phyloP scores from a whole-genome alignment of 371 early-diverging fungal species.

The Mucor sp. region DNA sequence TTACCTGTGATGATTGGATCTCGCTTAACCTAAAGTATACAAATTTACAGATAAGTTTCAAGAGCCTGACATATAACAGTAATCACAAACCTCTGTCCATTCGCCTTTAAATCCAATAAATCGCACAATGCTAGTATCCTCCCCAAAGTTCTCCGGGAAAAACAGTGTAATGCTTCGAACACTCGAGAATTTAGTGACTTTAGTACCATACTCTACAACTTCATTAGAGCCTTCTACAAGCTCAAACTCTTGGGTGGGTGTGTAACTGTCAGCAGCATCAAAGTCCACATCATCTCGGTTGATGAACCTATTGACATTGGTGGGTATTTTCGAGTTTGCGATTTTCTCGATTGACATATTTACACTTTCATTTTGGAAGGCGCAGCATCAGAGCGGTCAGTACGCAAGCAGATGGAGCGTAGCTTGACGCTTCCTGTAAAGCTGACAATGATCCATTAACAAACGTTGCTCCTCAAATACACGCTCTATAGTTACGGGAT shows the following conservation, averaged over 20 bases:
- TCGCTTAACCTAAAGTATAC: slow-evolving; percentile 59
- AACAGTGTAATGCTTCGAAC: slow-evolving; percentile 82
- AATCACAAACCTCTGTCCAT: slow-evolving; percentile 69
- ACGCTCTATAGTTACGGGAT: slow-evolving; percentile 75
- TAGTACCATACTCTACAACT: slow-evolving; percentile 71
- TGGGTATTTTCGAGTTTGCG: neutral
- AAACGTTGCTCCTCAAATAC: neutral
- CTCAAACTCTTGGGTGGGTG: slow-evolving; percentile 81
- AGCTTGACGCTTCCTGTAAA: slow-evolving; percentile 91
- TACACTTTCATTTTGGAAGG: slow-evolving; percentile 82
- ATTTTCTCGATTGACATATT: slow-evolving; percentile 11
- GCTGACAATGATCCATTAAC: slow-evolving; percentile 29
- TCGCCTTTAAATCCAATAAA: slow-evolving; percentile 94
- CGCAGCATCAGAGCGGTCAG: slow-evolving; percentile 64
- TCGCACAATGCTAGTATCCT: slow-evolving; percentile 58
- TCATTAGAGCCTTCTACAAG: slow-evolving; percentile 61
- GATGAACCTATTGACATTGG: slow-evolving; percentile 62
- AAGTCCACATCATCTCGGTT: slow-evolving; percentile 93
- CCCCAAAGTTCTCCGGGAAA: slow-evolving; percentile 83
- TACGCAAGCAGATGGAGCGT: slow-evolving; percentile 82
- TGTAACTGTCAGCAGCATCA: slow-evolving; percentile 72
- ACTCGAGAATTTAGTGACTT: slow-evolving; percentile 82
- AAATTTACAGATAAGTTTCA: neutral
- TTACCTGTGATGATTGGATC: slow-evolving; percentile 79
- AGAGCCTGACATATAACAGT: neutral